These are phyloP conservation scores for Neonectria sp. DNA, from an alignment of 2,329 filamentous ascomycete species.

Conservation along the genomic window DNA sequence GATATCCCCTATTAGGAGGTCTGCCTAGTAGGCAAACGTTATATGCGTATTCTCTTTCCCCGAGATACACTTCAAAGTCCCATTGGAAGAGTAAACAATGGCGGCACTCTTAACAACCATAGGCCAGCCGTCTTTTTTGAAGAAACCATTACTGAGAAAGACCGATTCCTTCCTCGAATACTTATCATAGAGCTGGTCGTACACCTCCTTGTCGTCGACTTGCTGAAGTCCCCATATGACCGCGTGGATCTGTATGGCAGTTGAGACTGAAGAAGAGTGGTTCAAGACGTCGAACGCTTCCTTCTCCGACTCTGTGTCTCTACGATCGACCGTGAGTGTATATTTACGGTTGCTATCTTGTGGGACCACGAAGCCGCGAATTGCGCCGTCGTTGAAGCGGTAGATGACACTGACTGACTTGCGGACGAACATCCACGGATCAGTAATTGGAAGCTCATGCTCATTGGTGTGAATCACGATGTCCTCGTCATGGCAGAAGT, in stretches of 20 bases:
- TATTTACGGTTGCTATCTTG: not conserved
- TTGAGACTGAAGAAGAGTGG: not conserved
- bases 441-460: not conserved
- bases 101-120: not conserved
- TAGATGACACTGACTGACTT: conserved; percentile 10
- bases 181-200: not conserved
- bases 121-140: not conserved
- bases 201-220: conserved; percentile 9
- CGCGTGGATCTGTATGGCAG: not conserved
- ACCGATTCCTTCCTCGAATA: not conserved
- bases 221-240: conserved; percentile 12
- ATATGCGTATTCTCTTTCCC: not conserved
- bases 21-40: not conserved
- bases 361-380: not conserved
- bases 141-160: not conserved
- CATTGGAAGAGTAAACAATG: conserved; percentile 1
- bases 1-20: not conserved
- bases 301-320: not conserved
- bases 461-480: not conserved
- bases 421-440: conserved; percentile 3
- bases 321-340: not conserved
- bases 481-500: conserved; percentile 2
- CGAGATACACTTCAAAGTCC: conserved; percentile 5
- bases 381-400: conserved; percentile 5
- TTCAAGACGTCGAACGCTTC: not conserved